Evolutionary conservation across 1,284 basidiomycete genomes (phyloP), one percentile per base, ranked within the genome.

Genomic region (Apiotrichum gracile): DNA sequence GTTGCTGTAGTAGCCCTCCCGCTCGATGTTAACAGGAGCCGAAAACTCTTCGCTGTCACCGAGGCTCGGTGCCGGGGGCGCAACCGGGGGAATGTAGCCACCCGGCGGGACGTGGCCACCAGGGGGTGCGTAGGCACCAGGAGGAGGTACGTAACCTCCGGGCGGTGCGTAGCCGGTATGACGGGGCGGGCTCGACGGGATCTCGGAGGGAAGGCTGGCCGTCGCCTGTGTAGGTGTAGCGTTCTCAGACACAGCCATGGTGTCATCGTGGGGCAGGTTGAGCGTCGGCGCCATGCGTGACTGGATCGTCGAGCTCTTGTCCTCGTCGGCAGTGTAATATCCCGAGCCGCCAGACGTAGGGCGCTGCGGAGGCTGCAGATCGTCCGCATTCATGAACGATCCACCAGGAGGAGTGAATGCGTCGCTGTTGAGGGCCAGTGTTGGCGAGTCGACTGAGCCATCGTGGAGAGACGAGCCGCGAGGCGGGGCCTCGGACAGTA

Each of bases 291-390:
- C 17, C 2, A 41, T 29, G 37, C n/a, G n/a, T n/a, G 29, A 31
- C 21, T 45, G 29, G 13, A 13, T 34, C 9, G 43, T 5, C 4
- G 43, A n/a, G 17, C 25, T n/a, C 14, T 17, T 33, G 25, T 47
- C 46, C 41, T 39, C 49, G 22, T 45, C 46, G 10, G 51, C 26
- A 13, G 51, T 50, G 41, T 44, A 53, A 51, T 53, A 57, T 1
- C 47, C 51, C 33, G 55, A 57, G 43, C 37, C 44, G 55, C 31
- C 27, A 12, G 39, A 29, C 10, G 25, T 33, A 1, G 39, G 48
- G 17, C 39, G 49, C n/a, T 44, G 26, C 5, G 41, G 26, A 9
- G 44, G 21, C 19, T 33, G 17, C 4, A 33, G n/a, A 9, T 54
- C 48, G 16, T 38, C 38, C 8, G 43, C 33, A 14, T 33, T 24